Evolutionary conservation across 23 red algal species (phyloP).

Genomic region (Chondrus crispus): DNA sequence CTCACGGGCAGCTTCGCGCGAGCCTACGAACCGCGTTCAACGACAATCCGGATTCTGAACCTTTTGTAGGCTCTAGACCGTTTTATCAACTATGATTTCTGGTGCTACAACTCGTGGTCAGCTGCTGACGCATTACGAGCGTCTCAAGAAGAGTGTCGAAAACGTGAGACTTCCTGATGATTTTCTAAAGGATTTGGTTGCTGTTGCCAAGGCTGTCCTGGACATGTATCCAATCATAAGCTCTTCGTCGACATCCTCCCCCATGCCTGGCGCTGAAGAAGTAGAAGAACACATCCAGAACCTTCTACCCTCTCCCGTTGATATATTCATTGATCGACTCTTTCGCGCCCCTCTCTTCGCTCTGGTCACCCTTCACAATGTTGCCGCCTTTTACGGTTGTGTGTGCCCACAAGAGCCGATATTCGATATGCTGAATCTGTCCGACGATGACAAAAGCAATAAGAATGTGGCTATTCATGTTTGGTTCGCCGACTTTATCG

Average conservation of each 20-base stretch:
- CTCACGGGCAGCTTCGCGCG: background rate
- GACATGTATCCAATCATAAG: background rate
- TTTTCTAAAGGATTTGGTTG: background rate
- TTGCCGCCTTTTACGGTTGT: background rate
- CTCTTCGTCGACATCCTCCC: background rate
- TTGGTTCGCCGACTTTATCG: background rate
- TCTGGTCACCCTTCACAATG: background rate
- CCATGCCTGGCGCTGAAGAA: background rate
- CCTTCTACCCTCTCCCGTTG: background rate
- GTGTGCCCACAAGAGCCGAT: too few relatives aligned
- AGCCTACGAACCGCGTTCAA: background rate
- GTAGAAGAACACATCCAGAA: background rate
- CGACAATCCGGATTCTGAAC: background rate
- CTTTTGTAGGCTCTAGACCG: background rate
- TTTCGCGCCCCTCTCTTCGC: background rate
- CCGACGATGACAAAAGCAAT: background rate
- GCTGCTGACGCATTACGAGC: background rate
- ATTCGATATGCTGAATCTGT: background rate
- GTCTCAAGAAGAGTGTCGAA: background rate
- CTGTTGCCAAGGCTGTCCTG: background rate
- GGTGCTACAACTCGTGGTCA: background rate
- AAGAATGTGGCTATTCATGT: background rate
- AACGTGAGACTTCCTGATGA: background rate
- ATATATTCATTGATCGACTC: background rate
- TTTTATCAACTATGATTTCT: background rate